A percentile compares a stretch with the other conserved stretches of the same genome.
These are phyloP conservation scores for Hymenoscyphus scutula DNA, from an alignment of 2,329 filamentous ascomycete species.

Conservation along the genomic window DNA sequence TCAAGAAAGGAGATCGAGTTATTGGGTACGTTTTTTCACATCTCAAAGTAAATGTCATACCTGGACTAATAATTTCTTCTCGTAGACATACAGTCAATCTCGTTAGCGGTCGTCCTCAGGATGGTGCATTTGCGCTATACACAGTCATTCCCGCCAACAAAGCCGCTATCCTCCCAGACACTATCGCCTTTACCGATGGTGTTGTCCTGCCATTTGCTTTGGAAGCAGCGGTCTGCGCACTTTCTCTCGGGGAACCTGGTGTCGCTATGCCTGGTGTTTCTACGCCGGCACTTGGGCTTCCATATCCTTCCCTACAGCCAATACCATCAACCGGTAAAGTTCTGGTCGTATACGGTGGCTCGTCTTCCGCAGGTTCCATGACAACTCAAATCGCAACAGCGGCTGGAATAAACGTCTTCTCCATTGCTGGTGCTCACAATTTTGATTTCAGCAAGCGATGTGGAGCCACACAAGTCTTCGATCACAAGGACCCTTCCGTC, in stretches of 20 bases:
- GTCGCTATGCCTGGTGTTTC: neutral
- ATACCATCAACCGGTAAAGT: conserved; percentile 32
- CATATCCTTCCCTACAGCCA: conserved; percentile 25
- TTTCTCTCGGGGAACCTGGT: conserved; percentile 24
- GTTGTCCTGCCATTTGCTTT: conserved; percentile 34
- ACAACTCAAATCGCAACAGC: conserved; percentile 46
- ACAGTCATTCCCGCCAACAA: conserved; percentile 28
- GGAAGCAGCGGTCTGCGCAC: conserved; percentile 32
- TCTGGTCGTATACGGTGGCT: conserved; percentile 49
- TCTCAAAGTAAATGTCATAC: neutral
- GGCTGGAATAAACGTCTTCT: conserved; percentile 46
- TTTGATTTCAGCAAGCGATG: conserved; percentile 21
- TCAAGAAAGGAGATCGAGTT: conserved; percentile 52
- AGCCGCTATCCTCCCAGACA: conserved; percentile 30
- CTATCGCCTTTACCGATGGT: conserved; percentile 32
- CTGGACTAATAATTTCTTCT: neutral
- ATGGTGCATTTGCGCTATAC: conserved; percentile 35
- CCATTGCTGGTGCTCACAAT: conserved; percentile 40
- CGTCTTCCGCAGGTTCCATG: conserved; percentile 45
- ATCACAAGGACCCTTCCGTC: conserved; percentile 27
- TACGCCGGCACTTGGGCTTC: conserved; percentile 23
- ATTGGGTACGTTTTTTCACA: conserved; percentile 6
- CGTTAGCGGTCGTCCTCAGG: neutral
- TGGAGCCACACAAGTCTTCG: conserved; percentile 30
- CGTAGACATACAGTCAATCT: conserved; percentile 29